Evolutionary conservation across 805 yeast genomes (phyloP).

Genomic region (Danielia reshetovae): DNA sequence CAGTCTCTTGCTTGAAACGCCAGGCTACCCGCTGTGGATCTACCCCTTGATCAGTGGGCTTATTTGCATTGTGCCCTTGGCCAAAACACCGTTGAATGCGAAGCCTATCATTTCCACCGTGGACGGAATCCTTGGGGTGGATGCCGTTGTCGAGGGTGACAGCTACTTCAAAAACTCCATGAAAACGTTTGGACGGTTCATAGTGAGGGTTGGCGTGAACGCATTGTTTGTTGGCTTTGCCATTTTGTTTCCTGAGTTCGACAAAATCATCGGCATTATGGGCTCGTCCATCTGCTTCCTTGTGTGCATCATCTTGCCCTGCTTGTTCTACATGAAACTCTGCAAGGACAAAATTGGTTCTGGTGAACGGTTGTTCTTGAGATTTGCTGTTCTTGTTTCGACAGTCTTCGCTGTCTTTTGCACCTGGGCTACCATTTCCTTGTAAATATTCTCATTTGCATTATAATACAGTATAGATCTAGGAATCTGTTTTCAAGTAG

Average conservation of each 20-base stretch:
- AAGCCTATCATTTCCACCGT: constrained; percentile 75
- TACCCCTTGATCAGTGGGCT: constrained; percentile 53
- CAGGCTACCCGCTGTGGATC: constrained; percentile 48
- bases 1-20: constrained; percentile 40
- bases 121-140: constrained; percentile 48
- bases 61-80: constrained; percentile 79
- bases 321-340: constrained; percentile 53
- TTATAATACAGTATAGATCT: not conserved
- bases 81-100: constrained; percentile 80
- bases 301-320: constrained; percentile 76
- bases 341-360: constrained; percentile 15
- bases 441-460: constrained; percentile 3
- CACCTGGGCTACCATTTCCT: constrained; percentile 15
- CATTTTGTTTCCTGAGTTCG: constrained; percentile 71
- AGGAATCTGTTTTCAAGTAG: constrained; percentile 9
- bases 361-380: constrained; percentile 12
- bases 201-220: constrained; percentile 45
- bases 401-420: constrained; percentile 17
- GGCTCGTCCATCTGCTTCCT: constrained; percentile 80
- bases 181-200: constrained; percentile 14
- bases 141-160: constrained; percentile 13
- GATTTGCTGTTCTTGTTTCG: constrained; percentile 8
- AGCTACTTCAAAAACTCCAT: constrained; percentile 1
- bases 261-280: constrained; percentile 71
- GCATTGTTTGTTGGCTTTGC: constrained; percentile 55